These are phyloP conservation scores for Galerina sulciceps DNA, from an alignment of 768 basidiomycete genomes.

Conservation along the genomic window DNA sequence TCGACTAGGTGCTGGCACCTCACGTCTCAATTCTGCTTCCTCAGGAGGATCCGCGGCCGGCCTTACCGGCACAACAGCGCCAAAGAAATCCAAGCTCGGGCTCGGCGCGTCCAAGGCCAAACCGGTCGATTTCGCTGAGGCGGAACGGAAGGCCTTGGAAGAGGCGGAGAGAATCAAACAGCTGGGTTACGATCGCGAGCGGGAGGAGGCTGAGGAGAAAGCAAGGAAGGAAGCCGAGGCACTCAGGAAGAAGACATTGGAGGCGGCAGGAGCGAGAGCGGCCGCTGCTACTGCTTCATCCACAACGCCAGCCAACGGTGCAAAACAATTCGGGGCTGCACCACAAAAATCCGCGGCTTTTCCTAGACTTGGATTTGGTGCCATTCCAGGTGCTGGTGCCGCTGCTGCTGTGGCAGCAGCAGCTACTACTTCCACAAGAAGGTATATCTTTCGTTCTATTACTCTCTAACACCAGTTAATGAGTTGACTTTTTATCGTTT, in stretches of 20 bases:
- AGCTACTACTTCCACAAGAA: slow-evolving; percentile 33
- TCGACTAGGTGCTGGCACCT: slow-evolving; percentile 40
- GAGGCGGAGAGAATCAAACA: slow-evolving; percentile 93
- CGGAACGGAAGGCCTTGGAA: slow-evolving; percentile 86
- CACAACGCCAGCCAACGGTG: slow-evolving; percentile 16
- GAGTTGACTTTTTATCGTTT: not conserved
- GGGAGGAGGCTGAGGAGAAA: slow-evolving; percentile 84
- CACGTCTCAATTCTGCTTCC: slow-evolving; percentile 42
- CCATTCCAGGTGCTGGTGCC: slow-evolving; percentile 66
- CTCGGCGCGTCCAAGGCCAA: slow-evolving; percentile 90
- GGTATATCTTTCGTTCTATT: slow-evolving; percentile 21
- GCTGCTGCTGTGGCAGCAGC: slow-evolving; percentile 51
- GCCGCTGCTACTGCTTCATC: slow-evolving; percentile 26
- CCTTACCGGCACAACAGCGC: slow-evolving; percentile 14
- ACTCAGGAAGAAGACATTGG: slow-evolving; percentile 36
- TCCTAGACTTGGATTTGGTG: slow-evolving; percentile 83
- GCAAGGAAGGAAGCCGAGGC: slow-evolving; percentile 66
- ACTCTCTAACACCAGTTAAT: not conserved
- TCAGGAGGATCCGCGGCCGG: slow-evolving; percentile 38
- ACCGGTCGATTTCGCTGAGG: slow-evolving; percentile 92
- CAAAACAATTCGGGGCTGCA: slow-evolving; percentile 21
- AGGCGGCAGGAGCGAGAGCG: slow-evolving; percentile 38
- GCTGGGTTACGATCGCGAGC: slow-evolving; percentile 86
- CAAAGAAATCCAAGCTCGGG: slow-evolving; percentile 75
- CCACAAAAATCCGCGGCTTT: slow-evolving; percentile 47